Evolutionary conservation across 2,329 filamentous ascomycete genomes (phyloP).

Genomic region (Sclerotinia nivalis): DNA sequence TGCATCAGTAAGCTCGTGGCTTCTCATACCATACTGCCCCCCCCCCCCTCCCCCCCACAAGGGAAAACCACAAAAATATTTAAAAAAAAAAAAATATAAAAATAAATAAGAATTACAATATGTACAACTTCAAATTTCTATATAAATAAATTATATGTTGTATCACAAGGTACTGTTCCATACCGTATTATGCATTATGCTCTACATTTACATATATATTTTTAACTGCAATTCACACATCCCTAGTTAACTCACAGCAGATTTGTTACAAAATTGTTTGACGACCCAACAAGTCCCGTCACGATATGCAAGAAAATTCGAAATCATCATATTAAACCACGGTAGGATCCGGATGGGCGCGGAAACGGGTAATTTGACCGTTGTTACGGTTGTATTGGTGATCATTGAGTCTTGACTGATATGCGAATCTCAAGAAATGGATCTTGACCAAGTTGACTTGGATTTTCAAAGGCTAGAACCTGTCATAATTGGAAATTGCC

Average conservation of each 20-base stretch:
- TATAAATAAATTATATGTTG: neutral
- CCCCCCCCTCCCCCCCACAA: neutral
- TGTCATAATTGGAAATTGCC: neutral
- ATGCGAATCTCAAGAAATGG: neutral
- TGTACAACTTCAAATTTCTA: neutral
- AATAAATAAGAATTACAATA: too few species aligned
- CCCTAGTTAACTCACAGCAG: neutral
- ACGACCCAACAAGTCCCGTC: neutral
- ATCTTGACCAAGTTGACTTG: conserved; percentile 5
- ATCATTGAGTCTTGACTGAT: neutral
- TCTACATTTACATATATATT: neutral
- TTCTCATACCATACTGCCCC: neutral
- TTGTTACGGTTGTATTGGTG: conserved; percentile 12
- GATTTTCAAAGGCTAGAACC: neutral
- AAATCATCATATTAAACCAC: neutral
- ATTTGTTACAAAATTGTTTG: neutral
- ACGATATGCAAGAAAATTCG: neutral
- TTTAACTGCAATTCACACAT: neutral
- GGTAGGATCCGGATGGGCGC: neutral
- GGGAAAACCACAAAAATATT: neutral
- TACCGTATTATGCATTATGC: too few species aligned
- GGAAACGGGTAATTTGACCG: neutral
- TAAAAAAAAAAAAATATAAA: too few species aligned
- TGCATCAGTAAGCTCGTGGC: conserved; percentile 10
- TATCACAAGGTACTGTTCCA: neutral